Percentiles rank a stretch among this genome's conserved stretches.
Conservation (phyloP, 768 basidiomycete species). For the Termitomyces sp. region DNA sequence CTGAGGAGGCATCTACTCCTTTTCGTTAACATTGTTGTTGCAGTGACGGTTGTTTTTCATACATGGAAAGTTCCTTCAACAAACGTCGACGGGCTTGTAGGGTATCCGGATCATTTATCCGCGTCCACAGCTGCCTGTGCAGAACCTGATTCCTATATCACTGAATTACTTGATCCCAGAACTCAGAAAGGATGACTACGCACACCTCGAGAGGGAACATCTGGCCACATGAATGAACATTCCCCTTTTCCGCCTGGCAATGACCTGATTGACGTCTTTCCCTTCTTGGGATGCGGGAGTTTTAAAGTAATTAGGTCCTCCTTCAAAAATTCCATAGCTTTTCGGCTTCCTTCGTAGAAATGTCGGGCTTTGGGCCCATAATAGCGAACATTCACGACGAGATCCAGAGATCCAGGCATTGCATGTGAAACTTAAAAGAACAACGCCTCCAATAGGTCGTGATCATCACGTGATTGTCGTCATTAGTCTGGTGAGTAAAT, state of each 20-base stretch:
- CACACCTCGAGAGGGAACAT: not conserved
- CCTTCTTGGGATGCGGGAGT: constrained; percentile 31
- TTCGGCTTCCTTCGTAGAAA: constrained; percentile 22
- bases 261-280: constrained; percentile 25
- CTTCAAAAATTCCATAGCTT: constrained; percentile 21
- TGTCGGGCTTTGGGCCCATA: constrained; percentile 28
- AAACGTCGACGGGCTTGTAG: constrained; percentile 5
- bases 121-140: constrained; percentile 12
- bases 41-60: not conserved
- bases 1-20: constrained; percentile 6
- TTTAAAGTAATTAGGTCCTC: constrained; percentile 30
- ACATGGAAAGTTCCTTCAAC: constrained; percentile 25
- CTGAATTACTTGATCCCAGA: too few relatives aligned
- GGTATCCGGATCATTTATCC: constrained; percentile 8
- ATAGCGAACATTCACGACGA: constrained; percentile 28
- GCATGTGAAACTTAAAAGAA: not conserved
- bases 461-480: constrained; percentile 9
- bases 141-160: constrained; percentile 10
- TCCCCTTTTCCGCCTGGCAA: constrained; percentile 17
- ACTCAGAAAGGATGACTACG: not conserved
- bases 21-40: not conserved
- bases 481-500: too few relatives aligned
- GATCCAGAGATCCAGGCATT: constrained; percentile 11
- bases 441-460: not conserved
- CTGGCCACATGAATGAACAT: constrained; percentile 17